Percentiles rank a stretch among this genome's conserved stretches.
Evolutionary conservation across 202 grass and related monocot genomes (phyloP).

Genomic region (Brachypodium distachyon): DNA sequence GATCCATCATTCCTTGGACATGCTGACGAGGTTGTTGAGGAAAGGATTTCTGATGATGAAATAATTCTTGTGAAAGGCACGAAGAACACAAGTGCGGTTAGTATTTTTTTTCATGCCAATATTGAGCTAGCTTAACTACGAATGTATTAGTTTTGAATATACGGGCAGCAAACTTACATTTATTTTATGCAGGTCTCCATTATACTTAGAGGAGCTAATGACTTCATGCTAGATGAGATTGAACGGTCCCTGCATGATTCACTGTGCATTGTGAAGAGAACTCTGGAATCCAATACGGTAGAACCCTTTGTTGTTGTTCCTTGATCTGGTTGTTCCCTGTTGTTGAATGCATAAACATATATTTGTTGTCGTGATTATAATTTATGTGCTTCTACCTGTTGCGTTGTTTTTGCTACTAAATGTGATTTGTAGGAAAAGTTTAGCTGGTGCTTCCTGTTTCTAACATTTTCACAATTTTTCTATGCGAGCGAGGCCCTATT

Average conservation of each 20-base stretch:
- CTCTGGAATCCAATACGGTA: slow-evolving; percentile 85
- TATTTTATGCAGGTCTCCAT: slow-evolving; percentile 61
- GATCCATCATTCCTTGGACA: slow-evolving; percentile 75
- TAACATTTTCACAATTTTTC: neutral
- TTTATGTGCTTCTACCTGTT: neutral
- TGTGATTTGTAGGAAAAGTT: neutral
- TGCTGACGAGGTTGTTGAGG: slow-evolving; percentile 80
- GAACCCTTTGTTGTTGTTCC: neutral
- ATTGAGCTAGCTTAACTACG: neutral
- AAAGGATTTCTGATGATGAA: slow-evolving; percentile 91
- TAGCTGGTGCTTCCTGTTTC: neutral
- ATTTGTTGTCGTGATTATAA: neutral
- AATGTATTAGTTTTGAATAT: neutral
- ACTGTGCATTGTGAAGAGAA: slow-evolving; percentile 90
- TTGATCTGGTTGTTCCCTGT: neutral
- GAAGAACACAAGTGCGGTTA: slow-evolving; percentile 78
- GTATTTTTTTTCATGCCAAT: slow-evolving; percentile 23
- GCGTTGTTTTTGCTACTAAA: neutral
- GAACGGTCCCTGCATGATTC: slow-evolving; percentile 84
- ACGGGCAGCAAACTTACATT: neutral
- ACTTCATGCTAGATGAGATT: slow-evolving; percentile 92
- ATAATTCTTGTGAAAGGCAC: slow-evolving; percentile 92
- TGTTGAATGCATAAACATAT: neutral
- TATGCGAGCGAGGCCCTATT: no score
- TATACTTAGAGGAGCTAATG: slow-evolving; percentile 94